phyloP scores from a whole-genome alignment of 192 early-diverging fungal genomes.

The Gaertneriomyces semiglobifer region DNA sequence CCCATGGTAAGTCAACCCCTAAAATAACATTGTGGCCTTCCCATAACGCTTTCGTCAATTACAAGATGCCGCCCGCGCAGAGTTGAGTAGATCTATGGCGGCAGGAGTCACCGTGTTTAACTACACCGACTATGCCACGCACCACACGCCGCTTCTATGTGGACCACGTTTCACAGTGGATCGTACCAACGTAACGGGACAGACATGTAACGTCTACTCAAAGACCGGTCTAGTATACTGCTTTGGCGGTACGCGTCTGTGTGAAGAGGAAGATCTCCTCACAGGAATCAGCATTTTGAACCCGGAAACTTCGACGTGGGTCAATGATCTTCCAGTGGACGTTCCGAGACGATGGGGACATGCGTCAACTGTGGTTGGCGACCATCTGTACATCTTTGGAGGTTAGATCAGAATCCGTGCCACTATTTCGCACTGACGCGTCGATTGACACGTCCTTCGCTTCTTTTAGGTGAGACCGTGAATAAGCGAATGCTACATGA shows the following conservation, averaged over 20 bases:
- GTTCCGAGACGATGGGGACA: conserved; percentile 9
- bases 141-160: too few relatives aligned
- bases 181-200: conserved; percentile 7
- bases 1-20: not conserved
- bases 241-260: conserved; percentile 8
- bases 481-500: not conserved
- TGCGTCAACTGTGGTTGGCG: conserved; percentile 3
- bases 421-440: not conserved
- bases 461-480: not conserved
- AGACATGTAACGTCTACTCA: conserved; percentile 7
- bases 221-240: conserved; percentile 2
- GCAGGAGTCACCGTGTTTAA: not conserved
- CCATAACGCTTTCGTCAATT: not conserved
- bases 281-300: not conserved
- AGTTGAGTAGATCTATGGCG: not conserved
- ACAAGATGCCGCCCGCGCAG: not conserved
- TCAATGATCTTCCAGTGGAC: not conserved
- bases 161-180: not conserved
- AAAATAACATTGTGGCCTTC: not conserved
- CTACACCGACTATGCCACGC: not conserved
- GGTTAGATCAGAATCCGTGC: not conserved
- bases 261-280: not conserved
- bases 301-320: not conserved
- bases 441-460: not conserved
- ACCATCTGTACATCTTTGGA: conserved; percentile 13